Base-by-base conservation (phyloP, 140 eudicot genomes). In the Stevia rebaudiana region DNA sequence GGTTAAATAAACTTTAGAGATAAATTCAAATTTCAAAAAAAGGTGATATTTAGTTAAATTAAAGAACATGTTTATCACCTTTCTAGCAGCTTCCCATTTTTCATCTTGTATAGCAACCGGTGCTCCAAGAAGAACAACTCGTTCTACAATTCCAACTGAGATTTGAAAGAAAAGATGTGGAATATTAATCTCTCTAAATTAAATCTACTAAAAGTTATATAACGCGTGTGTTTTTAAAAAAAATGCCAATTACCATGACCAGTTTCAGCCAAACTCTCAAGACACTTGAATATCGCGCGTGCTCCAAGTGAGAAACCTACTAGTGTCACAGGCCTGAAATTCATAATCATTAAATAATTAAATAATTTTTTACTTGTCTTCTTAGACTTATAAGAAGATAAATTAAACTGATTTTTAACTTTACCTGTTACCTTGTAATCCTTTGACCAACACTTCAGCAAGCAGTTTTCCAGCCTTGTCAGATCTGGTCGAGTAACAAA, bases 231-330 rank as follows among this genome's bases (percentile, higher is more conserved):
- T 30, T 28, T 16, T 6, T 58, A 9, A 4, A 69, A 49, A 17
- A 0, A 6, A 16, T 33, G 13, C 2, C 11, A 19, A 70, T 90
- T 90, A 76, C 70, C 74, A 58, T 44, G 71, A 64, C 78, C 88
- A 63, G 68, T 67, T 76, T 84, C 75, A 56, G 90, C 83, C 82
- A 89, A 73, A 72, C 28, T 25, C 68, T 89, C 87, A 65, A 90
- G 95, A 75, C 97, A 90, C 68, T 78, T 90, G 63, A 87, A 90
- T 42, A 90, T 87, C 10, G 78, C 97, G 0, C 88, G 84, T 59
- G 95, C 97, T 58, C 97, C 97, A 15, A 90, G 84, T 54, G 97
- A 90, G 67, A 87, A 87, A 44, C 95, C 97, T 39, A 90, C 90
- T 75, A 87, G 86, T 50, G 94, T 90, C 63, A 87, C 95, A 67